phyloP scores from a whole-genome alignment of 495 filamentous ascomycete genomes.

The Aspergillus campestris region DNA sequence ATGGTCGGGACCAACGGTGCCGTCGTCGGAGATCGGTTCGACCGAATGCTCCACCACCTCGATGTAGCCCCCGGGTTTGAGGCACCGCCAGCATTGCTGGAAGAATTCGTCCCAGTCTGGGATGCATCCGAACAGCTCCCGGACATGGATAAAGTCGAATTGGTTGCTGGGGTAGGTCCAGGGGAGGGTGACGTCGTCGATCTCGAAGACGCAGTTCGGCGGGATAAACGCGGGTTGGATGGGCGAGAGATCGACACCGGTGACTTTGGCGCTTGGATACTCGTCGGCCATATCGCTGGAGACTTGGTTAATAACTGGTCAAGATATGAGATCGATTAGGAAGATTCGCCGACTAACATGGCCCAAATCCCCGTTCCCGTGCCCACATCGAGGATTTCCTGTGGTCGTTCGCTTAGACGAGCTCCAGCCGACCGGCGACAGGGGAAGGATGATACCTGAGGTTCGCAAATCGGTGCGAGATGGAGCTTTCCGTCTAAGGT shows the following conservation, averaged over 20 bases:
- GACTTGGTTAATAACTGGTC: neutral
- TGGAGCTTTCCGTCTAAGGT: constrained; percentile 40
- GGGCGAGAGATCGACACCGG: constrained; percentile 40
- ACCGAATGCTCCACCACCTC: constrained; percentile 52
- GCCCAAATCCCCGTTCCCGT: constrained; percentile 52
- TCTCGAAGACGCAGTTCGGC: constrained; percentile 46
- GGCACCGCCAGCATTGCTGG: constrained; percentile 23
- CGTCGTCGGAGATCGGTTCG: constrained; percentile 39
- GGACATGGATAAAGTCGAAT: constrained; percentile 62
- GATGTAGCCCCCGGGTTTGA: constrained; percentile 60
- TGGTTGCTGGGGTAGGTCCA: constrained; percentile 45
- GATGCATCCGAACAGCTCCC: constrained; percentile 49
- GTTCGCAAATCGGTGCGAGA: constrained; percentile 36
- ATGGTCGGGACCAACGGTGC: constrained; percentile 40
- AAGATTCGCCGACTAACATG: constrained; percentile 21
- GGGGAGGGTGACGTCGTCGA: constrained; percentile 46
- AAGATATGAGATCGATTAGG: constrained; percentile 5
- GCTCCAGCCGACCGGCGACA: no score
- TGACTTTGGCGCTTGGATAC: constrained; percentile 35
- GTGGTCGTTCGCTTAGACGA: neutral
- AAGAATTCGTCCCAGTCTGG: constrained; percentile 48
- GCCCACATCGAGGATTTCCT: constrained; percentile 44
- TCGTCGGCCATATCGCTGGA: constrained; percentile 41
- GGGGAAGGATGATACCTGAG: constrained; percentile 14
- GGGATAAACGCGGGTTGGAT: constrained; percentile 36